Evolutionary conservation across 164 flowering plant genomes (phyloP), one percentile per base, ranked within the genome.

Genomic region (Tetracentron sinense): DNA sequence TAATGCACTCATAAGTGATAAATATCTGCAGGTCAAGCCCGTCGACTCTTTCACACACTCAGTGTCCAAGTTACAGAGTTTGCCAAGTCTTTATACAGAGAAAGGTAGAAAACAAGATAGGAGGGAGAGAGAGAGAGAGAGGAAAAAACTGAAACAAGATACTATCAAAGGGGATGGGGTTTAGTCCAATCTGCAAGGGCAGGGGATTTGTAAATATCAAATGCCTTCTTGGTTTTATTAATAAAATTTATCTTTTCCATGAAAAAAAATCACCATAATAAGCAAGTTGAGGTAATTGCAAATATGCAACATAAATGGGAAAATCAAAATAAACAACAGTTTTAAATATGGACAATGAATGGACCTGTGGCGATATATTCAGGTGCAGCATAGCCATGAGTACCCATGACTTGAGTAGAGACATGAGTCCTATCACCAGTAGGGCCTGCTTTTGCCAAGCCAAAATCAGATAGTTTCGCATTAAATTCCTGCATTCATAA

Each of bases 381-480:
- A 22, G 86, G 86, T 17, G 86, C 86, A 52, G 84, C 82, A 73
- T 82, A 82, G 29, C 86, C 86, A 16, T 75, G 75, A 47, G 86
- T 82, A 42, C 86, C 86, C 77, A 80, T 63, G 25, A 82, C 84
- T 71, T 68, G 79, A 23, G 84, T 82, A n/a, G 86, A 70, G 44
- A 82, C 81, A 73, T 81, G 88, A 42, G 81, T 72, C 48, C 54
- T 72, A 54, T 77, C 85, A 25, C 78, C 85, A 48, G 83, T 81
- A 7, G 85, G 88, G 7, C 85, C 88, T 49, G 72, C 83, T 70
- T 81, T 81, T 42, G 88, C 83, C 66, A 81, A 70, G 12, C 88
- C 85, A 71, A 83, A 83, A 46, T 83, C 85, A 22, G 88, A 79
- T 54, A 83, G 83, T 50, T 81, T 83, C 51, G 85, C 82, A 62